A percentile compares a stretch with the other conserved stretches of the same genome.
Evolutionary conservation across 495 filamentous ascomycete species (phyloP).

Genomic region (Tirmania nivea): DNA sequence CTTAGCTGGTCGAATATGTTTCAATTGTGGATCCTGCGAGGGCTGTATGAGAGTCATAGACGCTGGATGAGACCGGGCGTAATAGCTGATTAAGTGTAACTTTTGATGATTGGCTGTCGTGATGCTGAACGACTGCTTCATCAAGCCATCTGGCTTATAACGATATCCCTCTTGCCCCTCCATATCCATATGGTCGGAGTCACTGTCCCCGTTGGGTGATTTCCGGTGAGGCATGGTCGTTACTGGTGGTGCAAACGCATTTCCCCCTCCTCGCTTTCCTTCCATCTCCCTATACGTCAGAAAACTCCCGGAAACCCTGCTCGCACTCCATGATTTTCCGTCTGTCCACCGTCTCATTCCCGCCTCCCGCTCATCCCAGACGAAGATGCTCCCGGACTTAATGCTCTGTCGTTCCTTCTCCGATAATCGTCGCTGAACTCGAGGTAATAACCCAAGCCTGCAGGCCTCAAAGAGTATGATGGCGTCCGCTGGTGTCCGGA

Average conservation of each 20-base stretch:
- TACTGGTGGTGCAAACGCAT: constrained; percentile 32
- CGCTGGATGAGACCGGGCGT: constrained; percentile 49
- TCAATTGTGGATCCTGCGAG: constrained; percentile 53
- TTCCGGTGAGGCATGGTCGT: constrained; percentile 36
- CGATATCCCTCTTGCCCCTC: constrained; percentile 88
- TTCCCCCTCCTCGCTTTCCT: constrained; percentile 61
- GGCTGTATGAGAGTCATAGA: constrained; percentile 52
- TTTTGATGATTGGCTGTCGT: constrained; percentile 78
- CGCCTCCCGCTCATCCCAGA: constrained; percentile 96
- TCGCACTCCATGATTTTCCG: constrained; percentile 97
- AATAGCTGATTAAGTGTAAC: constrained; percentile 92
- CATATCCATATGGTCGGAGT: constrained; percentile 59
- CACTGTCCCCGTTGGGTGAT: constrained; percentile 64
- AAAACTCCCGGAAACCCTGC: constrained; percentile 91
- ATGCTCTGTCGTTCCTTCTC: constrained; percentile 95
- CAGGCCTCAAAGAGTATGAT: constrained; percentile 97
- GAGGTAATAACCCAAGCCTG: constrained; percentile 65
- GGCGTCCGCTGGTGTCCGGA: constrained; percentile 79
- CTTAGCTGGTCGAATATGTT: constrained; percentile 65
- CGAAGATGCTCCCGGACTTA: constrained; percentile 86
- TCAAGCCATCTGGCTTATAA: constrained; percentile 89
- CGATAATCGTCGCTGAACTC: constrained; percentile 79
- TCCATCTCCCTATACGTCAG: constrained; percentile 97
- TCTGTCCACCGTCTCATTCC: constrained; percentile 98
- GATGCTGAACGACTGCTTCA: constrained; percentile 99